Evolutionary conservation across 495 filamentous ascomycete genomes (phyloP).

Genomic region (Neurospora sp.): DNA sequence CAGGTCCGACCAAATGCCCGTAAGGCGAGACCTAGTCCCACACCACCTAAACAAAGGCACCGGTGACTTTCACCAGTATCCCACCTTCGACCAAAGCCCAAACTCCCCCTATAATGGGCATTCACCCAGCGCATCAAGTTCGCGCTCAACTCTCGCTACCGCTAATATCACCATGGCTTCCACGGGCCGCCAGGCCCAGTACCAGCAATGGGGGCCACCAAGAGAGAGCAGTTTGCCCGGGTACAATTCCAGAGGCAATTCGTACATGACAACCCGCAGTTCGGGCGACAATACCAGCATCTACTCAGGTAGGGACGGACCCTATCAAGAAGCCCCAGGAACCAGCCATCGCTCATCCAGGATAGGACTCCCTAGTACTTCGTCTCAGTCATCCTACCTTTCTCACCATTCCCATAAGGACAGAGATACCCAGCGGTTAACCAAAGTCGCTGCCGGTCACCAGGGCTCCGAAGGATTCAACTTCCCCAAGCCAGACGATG

Average conservation of each 20-base stretch:
- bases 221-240: slow-evolving; percentile 41
- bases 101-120: slow-evolving; percentile 43
- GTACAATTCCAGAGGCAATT: slow-evolving; percentile 50
- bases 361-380: slow-evolving; percentile 37
- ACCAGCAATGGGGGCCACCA: slow-evolving; percentile 65
- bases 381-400: slow-evolving; percentile 40
- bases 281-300: slow-evolving; percentile 37
- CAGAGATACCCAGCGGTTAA: slow-evolving; percentile 41
- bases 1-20: slow-evolving; percentile 52
- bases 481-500: slow-evolving; percentile 63
- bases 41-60: slow-evolving; percentile 71
- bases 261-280: slow-evolving; percentile 46
- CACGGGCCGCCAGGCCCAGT: slow-evolving; percentile 58
- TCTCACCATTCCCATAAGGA: slow-evolving; percentile 29
- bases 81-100: slow-evolving; percentile 51
- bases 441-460: slow-evolving; percentile 38
- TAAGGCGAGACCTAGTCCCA: slow-evolving; percentile 62
- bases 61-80: slow-evolving; percentile 85
- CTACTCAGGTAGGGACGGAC: slow-evolving; percentile 62
- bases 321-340: slow-evolving; percentile 55
- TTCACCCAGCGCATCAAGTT: slow-evolving; percentile 53
- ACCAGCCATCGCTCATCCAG: slow-evolving; percentile 58
- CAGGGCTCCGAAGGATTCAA: slow-evolving; percentile 51
- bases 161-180: slow-evolving; percentile 58
- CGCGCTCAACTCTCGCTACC: slow-evolving; percentile 59